These are phyloP conservation scores for Thozetella sp. DNA, from an alignment of 495 filamentous ascomycete genomes.

Conservation along the genomic window DNA sequence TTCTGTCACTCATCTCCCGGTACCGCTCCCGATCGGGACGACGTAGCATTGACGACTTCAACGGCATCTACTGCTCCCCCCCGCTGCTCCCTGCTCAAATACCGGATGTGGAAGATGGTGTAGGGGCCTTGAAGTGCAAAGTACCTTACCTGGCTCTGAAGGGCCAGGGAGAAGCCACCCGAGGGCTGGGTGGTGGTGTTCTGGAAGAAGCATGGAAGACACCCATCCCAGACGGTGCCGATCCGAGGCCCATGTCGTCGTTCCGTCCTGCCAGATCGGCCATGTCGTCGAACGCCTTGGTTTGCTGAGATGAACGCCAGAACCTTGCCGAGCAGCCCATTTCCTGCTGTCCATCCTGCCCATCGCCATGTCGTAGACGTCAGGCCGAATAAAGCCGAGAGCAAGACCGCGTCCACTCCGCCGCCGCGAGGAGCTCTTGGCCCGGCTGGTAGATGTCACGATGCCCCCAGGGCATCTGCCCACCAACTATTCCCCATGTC, in stretches of 20 bases:
- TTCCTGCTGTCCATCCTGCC: not conserved
- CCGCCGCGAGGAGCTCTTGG: not conserved
- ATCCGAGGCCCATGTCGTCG: not conserved
- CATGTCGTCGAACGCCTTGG: not conserved
- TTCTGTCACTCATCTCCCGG: not conserved
- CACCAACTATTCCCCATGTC: not conserved
- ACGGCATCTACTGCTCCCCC: not conserved
- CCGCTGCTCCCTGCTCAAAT: not conserved
- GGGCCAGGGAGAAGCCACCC: not conserved
- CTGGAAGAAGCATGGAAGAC: not conserved
- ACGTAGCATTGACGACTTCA: not conserved
- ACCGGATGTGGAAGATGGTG: not conserved
- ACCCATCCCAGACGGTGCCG: too few species aligned
- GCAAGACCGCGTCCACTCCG: not conserved
- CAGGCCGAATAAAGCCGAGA: not conserved
- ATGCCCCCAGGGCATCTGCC: not conserved
- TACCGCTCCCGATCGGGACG: not conserved
- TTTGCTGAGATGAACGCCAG: not conserved
- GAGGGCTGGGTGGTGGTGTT: not conserved
- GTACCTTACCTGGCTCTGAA: not conserved
- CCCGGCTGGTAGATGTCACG: not conserved
- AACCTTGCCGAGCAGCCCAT: not conserved
- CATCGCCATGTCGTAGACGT: not conserved
- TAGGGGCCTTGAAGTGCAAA: conserved; percentile 1
- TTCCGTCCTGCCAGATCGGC: not conserved